Evolutionary conservation across 495 filamentous ascomycete genomes (phyloP).

Genomic region (Penicillium manginii): DNA sequence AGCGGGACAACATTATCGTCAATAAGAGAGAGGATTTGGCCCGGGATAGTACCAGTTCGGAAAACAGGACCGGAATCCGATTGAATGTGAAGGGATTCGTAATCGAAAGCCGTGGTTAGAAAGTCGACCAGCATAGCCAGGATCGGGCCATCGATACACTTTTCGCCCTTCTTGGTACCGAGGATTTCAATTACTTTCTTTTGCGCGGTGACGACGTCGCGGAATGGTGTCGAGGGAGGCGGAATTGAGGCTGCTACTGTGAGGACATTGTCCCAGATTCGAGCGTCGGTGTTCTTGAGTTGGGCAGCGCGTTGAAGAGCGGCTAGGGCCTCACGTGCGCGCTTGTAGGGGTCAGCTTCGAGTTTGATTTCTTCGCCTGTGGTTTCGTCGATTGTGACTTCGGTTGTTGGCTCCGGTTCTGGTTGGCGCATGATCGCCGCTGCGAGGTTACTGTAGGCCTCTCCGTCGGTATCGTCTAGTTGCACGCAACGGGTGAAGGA

Average conservation of each 20-base stretch:
- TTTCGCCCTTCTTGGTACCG: conserved; percentile 68
- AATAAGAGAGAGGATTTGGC: conserved; percentile 70
- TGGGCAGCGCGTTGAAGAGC: conserved; percentile 84
- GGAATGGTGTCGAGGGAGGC: conserved; percentile 70
- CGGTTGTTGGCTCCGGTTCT: conserved; percentile 39
- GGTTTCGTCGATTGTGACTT: conserved; percentile 33
- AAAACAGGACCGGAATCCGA: conserved; percentile 30
- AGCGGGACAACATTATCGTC: conserved; percentile 74
- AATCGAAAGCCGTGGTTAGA: conserved; percentile 56
- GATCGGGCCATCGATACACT: conserved; percentile 74
- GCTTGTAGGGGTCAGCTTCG: conserved; percentile 56
- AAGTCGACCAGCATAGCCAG: conserved; percentile 73
- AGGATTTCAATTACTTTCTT: conserved; percentile 75
- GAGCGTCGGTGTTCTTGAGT: conserved; percentile 79
- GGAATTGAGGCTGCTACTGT: conserved; percentile 77
- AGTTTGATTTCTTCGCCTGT: conserved; percentile 26
- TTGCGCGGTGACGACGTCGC: conserved; percentile 74
- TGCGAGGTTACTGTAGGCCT: conserved; percentile 94
- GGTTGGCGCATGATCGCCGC: conserved; percentile 68
- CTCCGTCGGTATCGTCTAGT: conserved; percentile 84
- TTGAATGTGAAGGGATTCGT: conserved; percentile 40
- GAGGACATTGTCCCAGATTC: conserved; percentile 95
- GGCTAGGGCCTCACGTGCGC: conserved; percentile 71
- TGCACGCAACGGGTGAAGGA: conserved; percentile 80
- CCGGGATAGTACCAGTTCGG: conserved; percentile 48